Percentiles rank a stretch among this genome's conserved stretches.
These are phyloP conservation scores for Ogataea wickerhamii DNA, from an alignment of 805 yeast genomes.

Conservation along the genomic window DNA sequence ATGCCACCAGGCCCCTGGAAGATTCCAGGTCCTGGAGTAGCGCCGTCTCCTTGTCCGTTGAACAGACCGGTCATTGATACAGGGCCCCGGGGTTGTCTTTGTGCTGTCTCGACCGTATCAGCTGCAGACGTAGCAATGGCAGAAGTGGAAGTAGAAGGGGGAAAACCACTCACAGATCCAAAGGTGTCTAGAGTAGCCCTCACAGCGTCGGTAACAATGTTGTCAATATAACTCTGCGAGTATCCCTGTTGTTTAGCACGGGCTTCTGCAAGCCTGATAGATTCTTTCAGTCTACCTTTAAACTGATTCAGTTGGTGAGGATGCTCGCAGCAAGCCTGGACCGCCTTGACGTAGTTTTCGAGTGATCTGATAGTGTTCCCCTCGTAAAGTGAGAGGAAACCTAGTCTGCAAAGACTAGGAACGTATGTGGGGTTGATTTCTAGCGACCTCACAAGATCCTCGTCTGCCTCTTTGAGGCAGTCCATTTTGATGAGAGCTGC, in stretches of 20 bases:
- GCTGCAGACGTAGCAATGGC: conserved; percentile 16
- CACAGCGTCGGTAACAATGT: conserved; percentile 23
- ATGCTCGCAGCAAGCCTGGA: conserved; percentile 19
- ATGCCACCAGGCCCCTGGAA: conserved; percentile 4
- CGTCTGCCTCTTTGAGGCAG: conserved; percentile 33
- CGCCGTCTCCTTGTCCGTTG: conserved; percentile 4
- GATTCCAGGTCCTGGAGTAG: neutral
- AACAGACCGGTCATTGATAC: conserved; percentile 14
- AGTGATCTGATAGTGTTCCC: conserved; percentile 37
- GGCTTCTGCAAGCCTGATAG: conserved; percentile 26
- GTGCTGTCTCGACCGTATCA: conserved; percentile 10
- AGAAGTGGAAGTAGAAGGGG: conserved; percentile 13
- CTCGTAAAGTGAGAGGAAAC: conserved; percentile 32
- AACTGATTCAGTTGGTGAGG: conserved; percentile 23
- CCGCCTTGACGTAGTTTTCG: conserved; percentile 35
- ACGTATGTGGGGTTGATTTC: conserved; percentile 33
- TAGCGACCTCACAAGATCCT: conserved; percentile 33
- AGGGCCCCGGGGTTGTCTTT: conserved; percentile 16
- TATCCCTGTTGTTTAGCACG: conserved; percentile 34
- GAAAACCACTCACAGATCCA: conserved; percentile 5
- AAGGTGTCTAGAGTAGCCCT: conserved; percentile 22
- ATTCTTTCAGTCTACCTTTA: conserved; percentile 26
- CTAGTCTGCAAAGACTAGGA: conserved; percentile 39
- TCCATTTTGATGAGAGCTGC: conserved; percentile 37
- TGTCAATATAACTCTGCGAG: conserved; percentile 26